These are phyloP conservation scores for Dipteronia sinensis DNA, from an alignment of 345 rosid genomes.

Conservation along the genomic window DNA sequence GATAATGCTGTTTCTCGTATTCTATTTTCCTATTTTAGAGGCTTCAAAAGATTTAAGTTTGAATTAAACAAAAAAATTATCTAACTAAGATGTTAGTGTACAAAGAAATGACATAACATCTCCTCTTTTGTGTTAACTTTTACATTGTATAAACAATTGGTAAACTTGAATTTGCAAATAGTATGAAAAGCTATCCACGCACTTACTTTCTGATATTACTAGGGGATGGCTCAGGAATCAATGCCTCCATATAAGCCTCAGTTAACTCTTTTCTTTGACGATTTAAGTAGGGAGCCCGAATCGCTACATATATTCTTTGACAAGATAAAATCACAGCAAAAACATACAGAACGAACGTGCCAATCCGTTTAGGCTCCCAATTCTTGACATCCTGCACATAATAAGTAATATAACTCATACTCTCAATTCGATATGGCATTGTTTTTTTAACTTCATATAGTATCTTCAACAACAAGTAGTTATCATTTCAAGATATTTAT, in stretches of 20 bases:
- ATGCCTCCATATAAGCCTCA: constrained; percentile 94
- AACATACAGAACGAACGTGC: constrained; percentile 59
- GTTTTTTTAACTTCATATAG: neutral
- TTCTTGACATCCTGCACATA: constrained; percentile 67
- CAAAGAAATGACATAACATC: neutral
- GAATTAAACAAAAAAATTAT: neutral
- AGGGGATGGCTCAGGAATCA: constrained; percentile 94
- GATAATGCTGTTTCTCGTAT: neutral
- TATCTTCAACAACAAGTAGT: neutral
- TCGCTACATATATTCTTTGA: constrained; percentile 59
- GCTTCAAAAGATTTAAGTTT: no score
- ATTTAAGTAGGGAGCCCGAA: constrained; percentile 65
- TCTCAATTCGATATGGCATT: neutral
- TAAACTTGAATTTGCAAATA: constrained; percentile 7
- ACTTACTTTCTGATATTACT: constrained; percentile 68
- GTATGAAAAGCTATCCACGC: neutral
- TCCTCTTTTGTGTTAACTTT: neutral
- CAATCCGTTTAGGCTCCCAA: constrained; percentile 74
- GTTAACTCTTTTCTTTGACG: constrained; percentile 69
- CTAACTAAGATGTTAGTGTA: neutral
- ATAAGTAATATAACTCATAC: constrained; percentile 20
- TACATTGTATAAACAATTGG: neutral
- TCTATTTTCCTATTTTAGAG: neutral
- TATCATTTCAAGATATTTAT: neutral
- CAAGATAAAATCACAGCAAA: constrained; percentile 56